Percentiles rank a stretch among this genome's conserved stretches.
Conservation (phyloP, 2,329 filamentous ascomycete genomes). For the Daldinia sp. region DNA sequence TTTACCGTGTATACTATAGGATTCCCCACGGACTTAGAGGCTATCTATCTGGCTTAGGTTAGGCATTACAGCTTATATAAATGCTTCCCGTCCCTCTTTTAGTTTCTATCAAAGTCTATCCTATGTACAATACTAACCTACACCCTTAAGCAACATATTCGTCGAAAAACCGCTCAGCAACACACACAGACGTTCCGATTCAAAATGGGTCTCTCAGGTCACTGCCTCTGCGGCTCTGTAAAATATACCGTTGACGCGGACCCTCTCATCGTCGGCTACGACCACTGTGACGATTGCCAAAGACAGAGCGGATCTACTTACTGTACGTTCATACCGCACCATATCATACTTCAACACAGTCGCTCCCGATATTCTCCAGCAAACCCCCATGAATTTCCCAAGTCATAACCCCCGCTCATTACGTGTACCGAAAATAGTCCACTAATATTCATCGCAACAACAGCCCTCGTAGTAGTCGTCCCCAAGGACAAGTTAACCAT, state of each 20-base stretch:
- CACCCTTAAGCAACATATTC: neutral
- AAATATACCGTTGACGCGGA: slow-evolving; percentile 66
- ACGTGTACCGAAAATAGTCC: neutral
- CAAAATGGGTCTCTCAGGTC: slow-evolving; percentile 71
- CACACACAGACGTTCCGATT: neutral
- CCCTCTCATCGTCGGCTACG: slow-evolving; percentile 62
- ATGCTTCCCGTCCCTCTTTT: neutral
- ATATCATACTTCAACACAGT: neutral
- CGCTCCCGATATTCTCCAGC: neutral
- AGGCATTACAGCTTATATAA: slow-evolving; percentile 24
- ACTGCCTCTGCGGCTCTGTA: slow-evolving; percentile 76
- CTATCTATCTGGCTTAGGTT: neutral
- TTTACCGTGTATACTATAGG: neutral
- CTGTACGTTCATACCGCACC: slow-evolving; percentile 54
- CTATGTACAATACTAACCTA: slow-evolving; percentile 11
- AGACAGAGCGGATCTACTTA: slow-evolving; percentile 74
- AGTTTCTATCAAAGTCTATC: neutral
- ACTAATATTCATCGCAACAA: slow-evolving; percentile 25
- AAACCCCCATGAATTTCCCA: neutral
- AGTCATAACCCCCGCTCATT: neutral
- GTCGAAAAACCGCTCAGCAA: neutral
- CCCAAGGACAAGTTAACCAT: slow-evolving; percentile 71
- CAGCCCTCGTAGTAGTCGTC: slow-evolving; percentile 72
- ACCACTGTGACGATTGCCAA: slow-evolving; percentile 78
- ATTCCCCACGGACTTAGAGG: slow-evolving; percentile 12